phyloP scores from a whole-genome alignment of 78 protist genomes.

The Planoprotostelium fungivorum region DNA sequence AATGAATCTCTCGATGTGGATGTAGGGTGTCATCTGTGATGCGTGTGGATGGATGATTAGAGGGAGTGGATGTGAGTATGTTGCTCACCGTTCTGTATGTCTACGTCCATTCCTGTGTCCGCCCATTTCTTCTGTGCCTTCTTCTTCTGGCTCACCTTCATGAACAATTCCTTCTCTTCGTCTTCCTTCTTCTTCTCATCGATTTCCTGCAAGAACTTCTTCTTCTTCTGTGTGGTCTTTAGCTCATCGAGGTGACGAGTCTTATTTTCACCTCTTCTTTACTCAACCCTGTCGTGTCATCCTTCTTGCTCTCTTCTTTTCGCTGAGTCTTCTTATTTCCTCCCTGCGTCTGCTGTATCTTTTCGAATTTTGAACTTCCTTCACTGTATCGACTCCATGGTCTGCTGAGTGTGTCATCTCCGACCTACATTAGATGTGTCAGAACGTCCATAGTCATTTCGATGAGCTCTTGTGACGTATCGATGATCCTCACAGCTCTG shows the following conservation, averaged over 20 bases:
- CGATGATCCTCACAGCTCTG: neutral
- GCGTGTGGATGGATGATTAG: too few relatives aligned
- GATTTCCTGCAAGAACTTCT: conserved; percentile 20
- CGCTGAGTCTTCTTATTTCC: conserved; percentile 7
- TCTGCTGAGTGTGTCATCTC: conserved; percentile 32
- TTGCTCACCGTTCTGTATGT: neutral
- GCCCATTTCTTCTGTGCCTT: neutral
- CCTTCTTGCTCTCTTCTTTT: conserved; percentile 11
- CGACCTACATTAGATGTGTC: conserved; percentile 19
- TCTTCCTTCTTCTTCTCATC: neutral
- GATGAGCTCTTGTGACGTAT: neutral
- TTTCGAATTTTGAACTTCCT: conserved; percentile 65
- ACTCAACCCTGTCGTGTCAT: neutral
- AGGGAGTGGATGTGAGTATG: too few relatives aligned
- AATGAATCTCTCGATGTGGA: conserved; percentile 5
- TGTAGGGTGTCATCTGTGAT: neutral
- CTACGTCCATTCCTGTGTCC: neutral
- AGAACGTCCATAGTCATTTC: neutral
- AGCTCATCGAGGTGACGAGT: neutral
- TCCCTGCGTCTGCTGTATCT: neutral
- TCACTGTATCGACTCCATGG: conserved; percentile 77
- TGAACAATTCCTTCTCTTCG: neutral
- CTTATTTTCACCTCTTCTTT: conserved; percentile 20
- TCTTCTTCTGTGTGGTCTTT: conserved; percentile 5
- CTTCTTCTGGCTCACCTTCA: neutral